phyloP scores from a whole-genome alignment of 1,284 basidiomycete species.

The Ceratobasidium sp. region DNA sequence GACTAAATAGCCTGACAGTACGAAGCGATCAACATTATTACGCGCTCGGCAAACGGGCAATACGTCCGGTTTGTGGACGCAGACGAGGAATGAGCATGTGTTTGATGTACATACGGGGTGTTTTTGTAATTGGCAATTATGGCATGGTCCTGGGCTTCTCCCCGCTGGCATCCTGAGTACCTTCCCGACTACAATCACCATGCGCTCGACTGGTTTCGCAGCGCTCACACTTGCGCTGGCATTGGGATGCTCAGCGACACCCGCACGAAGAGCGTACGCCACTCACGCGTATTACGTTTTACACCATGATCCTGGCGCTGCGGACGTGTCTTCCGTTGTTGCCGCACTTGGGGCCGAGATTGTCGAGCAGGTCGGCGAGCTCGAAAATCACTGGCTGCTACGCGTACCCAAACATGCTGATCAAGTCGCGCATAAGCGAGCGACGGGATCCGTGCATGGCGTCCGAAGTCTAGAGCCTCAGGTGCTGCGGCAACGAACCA shows the following conservation, averaged over 20 bases:
- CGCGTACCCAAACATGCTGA: conserved; percentile 58
- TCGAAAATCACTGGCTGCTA: conserved; percentile 87
- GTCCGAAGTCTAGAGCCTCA: conserved; percentile 67
- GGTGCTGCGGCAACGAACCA: conserved; percentile 66
- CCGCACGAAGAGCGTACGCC: conserved; percentile 58
- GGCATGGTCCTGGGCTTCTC: conserved; percentile 17
- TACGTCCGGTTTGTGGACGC: conserved; percentile 36
- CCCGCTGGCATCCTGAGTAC: conserved; percentile 17
- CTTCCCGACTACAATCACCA: conserved; percentile 18
- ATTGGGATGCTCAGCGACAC: conserved; percentile 16
- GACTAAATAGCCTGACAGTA: conserved; percentile 5
- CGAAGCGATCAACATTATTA: conserved; percentile 38
- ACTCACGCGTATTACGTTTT: conserved; percentile 92
- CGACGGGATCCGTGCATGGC: conserved; percentile 55
- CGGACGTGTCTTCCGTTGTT: conserved; percentile 54
- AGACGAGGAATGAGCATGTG: conserved; percentile 18
- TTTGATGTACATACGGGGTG: conserved; percentile 30
- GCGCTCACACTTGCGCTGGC: conserved; percentile 22
- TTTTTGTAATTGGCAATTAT: conserved; percentile 38
- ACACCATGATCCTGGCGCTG: conserved; percentile 68
- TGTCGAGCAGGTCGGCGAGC: conserved; percentile 87
- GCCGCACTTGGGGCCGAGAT: conserved; percentile 78
- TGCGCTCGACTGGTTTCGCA: conserved; percentile 32
- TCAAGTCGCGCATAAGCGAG: conserved; percentile 51
- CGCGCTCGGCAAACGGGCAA: conserved; percentile 33